phyloP scores from a whole-genome alignment of 345 rosid species.

The Hibiscus tridactylites region DNA sequence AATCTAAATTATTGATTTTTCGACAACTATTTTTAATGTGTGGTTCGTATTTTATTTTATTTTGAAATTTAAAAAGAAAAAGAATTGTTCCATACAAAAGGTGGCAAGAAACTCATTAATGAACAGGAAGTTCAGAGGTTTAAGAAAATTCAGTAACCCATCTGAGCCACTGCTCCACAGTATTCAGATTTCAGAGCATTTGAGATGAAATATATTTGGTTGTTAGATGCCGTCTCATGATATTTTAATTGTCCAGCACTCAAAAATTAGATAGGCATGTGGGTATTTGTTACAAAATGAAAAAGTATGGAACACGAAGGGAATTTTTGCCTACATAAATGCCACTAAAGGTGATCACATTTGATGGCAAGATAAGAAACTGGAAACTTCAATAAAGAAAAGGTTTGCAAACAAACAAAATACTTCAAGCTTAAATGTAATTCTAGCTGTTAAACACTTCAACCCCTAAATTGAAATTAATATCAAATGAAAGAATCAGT shows the following conservation, averaged over 20 bases:
- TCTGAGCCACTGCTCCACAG: background rate
- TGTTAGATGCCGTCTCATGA: background rate
- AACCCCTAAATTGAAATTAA: background rate
- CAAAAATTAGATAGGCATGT: background rate
- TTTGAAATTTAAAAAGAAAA: background rate
- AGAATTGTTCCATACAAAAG: background rate
- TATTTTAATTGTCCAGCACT: background rate
- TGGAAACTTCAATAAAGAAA: background rate
- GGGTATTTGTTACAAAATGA: background rate
- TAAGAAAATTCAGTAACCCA: background rate
- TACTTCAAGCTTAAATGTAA: background rate
- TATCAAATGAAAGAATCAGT: background rate
- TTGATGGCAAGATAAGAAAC: background rate
- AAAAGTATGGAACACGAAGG: background rate
- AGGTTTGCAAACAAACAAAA: background rate
- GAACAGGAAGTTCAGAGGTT: background rate
- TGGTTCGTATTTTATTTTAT: background rate
- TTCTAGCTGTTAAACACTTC: background rate
- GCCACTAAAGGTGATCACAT: background rate
- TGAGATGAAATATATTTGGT: background rate
- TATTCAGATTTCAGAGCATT: background rate
- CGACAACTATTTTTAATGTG: background rate
- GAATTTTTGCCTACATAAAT: background rate
- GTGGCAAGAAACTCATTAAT: background rate
- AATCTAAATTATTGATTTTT: background rate